A percentile compares a stretch with the other conserved stretches of the same genome.
phyloP scores from a whole-genome alignment of 345 rosid genomes.

The Fremontodendron californicum region DNA sequence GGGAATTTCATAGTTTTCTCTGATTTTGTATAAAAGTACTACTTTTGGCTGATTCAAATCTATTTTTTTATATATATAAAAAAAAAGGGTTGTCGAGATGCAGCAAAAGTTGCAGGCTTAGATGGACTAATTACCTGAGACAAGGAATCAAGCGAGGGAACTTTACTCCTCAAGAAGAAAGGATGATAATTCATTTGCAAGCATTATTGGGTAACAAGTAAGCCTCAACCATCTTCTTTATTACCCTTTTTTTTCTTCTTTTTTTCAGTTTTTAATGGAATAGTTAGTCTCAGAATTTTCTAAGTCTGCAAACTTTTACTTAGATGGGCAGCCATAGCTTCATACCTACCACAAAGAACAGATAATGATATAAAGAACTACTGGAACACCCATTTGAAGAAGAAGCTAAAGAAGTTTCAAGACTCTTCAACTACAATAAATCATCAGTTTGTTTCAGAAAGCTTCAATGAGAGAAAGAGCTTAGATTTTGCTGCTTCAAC shows the following conservation, averaged over 20 bases:
- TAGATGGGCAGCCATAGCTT: slow-evolving; percentile 99
- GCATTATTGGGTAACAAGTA: slow-evolving; percentile 99
- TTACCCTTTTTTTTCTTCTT: neutral
- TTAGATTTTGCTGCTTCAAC: slow-evolving; percentile 21
- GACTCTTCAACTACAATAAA: too few species aligned
- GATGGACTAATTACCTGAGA: slow-evolving; percentile 96
- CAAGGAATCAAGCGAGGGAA: slow-evolving; percentile 97
- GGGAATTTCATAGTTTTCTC: neutral
- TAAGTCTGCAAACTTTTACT: neutral
- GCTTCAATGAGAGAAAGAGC: slow-evolving; percentile 17
- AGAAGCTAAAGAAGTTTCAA: slow-evolving; percentile 78
- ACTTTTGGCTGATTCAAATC: neutral
- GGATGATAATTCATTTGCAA: slow-evolving; percentile 95
- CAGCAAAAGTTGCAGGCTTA: slow-evolving; percentile 98
- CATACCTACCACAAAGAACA: slow-evolving; percentile 93
- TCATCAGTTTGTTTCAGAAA: slow-evolving; percentile 20
- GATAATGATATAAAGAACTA: slow-evolving; percentile 97
- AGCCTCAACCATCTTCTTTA: slow-evolving; percentile 22
- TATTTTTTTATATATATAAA: neutral
- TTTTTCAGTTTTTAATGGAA: neutral
- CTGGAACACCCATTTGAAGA: slow-evolving; percentile 99
- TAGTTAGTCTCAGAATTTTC: neutral
- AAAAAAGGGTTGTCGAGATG: slow-evolving; percentile 79
- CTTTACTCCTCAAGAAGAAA: slow-evolving; percentile 95
- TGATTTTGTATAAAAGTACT: too few species aligned